Conservation (phyloP, 1,284 basidiomycete species). For the Blastosporella zonata region DNA sequence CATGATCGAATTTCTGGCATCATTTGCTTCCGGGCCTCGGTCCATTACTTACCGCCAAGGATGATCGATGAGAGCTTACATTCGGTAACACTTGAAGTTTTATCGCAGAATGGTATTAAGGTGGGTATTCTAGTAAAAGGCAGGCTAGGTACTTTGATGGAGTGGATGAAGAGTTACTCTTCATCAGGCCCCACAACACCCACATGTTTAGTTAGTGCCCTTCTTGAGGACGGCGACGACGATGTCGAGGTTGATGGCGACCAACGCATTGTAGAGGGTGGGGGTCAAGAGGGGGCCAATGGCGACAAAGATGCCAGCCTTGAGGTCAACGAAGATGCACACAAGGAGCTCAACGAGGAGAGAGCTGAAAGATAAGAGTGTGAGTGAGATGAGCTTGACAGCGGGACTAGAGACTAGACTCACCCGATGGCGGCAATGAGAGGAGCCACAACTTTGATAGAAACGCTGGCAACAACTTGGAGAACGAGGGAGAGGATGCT, state of each 20-base stretch:
- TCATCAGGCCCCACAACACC: no score
- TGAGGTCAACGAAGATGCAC: background rate
- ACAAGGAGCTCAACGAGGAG: background rate
- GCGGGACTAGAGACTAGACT: background rate
- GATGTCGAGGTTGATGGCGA: background rate
- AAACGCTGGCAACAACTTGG: background rate
- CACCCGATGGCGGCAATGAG: background rate
- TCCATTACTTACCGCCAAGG: no score
- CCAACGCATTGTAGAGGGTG: background rate
- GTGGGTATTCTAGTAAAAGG: no score
- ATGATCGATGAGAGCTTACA: no score
- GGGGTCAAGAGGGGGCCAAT: background rate
- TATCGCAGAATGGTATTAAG: no score
- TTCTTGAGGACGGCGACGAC: background rate
- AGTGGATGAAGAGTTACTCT: no score
- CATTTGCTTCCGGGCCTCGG: no score
- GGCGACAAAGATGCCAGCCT: conserved; percentile 1
- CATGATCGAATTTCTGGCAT: no score
- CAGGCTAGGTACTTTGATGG: no score
- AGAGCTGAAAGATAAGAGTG: background rate
- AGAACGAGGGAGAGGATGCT: background rate
- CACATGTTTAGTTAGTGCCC: background rate
- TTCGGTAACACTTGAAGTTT: no score
- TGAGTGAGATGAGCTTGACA: background rate
- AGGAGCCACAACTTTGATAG: background rate